A percentile compares a stretch with the other conserved stretches of the same genome.
These are phyloP conservation scores for Funneliformis mosseae DNA, from an alignment of 192 early-diverging fungal species.

Conservation along the genomic window DNA sequence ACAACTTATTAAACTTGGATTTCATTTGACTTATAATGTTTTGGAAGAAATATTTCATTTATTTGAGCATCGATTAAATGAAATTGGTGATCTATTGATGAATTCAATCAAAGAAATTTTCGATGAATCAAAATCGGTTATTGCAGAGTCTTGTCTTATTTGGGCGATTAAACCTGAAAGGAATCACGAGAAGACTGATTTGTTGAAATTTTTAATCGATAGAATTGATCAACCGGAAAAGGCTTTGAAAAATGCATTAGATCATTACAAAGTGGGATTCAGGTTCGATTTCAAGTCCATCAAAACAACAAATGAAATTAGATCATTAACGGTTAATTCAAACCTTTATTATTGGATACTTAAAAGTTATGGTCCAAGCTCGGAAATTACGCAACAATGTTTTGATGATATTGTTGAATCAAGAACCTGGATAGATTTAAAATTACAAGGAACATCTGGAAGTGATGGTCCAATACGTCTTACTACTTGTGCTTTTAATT, in stretches of 20 bases:
- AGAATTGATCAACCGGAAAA: no score
- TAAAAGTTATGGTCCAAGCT: background rate
- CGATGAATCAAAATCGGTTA: background rate
- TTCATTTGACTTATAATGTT: slow-evolving; percentile 3
- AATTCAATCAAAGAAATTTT: background rate
- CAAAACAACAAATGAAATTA: background rate
- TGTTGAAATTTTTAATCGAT: background rate
- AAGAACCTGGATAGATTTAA: background rate
- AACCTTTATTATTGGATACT: background rate
- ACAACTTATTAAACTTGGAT: background rate
- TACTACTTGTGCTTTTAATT: no score
- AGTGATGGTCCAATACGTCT: no score
- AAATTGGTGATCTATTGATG: slow-evolving; percentile 2
- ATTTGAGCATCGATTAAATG: slow-evolving; percentile 4
- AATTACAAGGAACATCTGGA: no score
- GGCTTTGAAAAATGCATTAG: no score
- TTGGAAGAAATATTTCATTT: slow-evolving; percentile 6
- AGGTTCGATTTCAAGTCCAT: background rate
- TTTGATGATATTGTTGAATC: background rate
- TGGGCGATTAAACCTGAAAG: background rate
- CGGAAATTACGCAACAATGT: background rate
- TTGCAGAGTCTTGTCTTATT: background rate
- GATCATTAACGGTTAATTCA: background rate
- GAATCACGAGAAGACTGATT: background rate
- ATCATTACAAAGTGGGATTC: background rate